Base-by-base conservation (phyloP, 2,329 filamentous ascomycete species). In the Ophiocordyceps sinensis region DNA sequence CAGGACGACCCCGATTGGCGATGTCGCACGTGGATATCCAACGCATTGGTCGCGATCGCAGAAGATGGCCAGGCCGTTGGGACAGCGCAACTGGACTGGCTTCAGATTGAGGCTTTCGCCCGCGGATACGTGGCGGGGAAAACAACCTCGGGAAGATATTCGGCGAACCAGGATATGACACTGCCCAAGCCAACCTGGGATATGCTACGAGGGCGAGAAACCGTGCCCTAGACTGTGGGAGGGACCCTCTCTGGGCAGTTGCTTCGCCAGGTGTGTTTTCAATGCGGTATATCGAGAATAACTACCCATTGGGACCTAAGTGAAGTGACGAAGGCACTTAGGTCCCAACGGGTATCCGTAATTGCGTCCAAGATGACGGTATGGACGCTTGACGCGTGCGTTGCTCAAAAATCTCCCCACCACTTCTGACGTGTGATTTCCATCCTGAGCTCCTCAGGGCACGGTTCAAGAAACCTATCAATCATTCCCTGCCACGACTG, bases 21-120 rank as follows among this genome's bases (percentile, higher is more conserved):
- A n/a, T 66, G 61, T 44, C 56, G 58, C 5, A 52, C 50, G 4
- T 70, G 64, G 65, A 49, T 65, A 7, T 51, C 47, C 6, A 47
- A 58, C 17, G 64, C 53, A 0, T 38, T 70, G 15, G 36, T 26
- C 0, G 53, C 44, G 15, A 49, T 69, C 12, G 46, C 48, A 15
- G 44, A 46, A 5, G 61, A 67, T 43, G 29, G 29, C 11, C 57
- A 49, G 37, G 55, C 52, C 19, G 51, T 68, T 5, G 63, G 65
- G 2, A 63, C 60, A 0, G 49, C 58, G 5, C 37, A 51, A 26
- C 38, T 61, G 19, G 53, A 64, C 29, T 69, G 64, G 64, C 6
- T 17, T 4, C 54, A 41, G 37, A 58, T 67, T 28, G 55, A 65
- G 43, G 40, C 48, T 4, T 37, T 49, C 11, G 59, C 57, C 9